Conservation (phyloP, 2,329 filamentous ascomycete genomes). For the Aspergillus latus region DNA sequence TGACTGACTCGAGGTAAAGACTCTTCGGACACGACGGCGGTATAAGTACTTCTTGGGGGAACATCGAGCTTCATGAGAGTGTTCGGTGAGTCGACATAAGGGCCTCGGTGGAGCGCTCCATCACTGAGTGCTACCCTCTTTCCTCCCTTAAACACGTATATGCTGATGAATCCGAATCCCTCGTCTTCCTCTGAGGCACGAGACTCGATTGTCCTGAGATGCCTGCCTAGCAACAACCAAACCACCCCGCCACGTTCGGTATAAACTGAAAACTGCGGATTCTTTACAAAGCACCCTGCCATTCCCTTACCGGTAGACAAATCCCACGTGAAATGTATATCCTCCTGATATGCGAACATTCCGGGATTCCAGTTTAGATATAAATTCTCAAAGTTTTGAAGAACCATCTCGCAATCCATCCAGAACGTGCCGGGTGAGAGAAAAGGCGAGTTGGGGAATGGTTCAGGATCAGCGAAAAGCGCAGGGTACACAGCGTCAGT, state of each 20-base stretch:
- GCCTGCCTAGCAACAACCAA: constrained; percentile 83
- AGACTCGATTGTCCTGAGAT: constrained; percentile 65
- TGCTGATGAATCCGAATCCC: constrained; percentile 77
- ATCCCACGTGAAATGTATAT: constrained; percentile 87
- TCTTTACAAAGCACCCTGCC: constrained; percentile 69
- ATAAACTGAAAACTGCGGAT: constrained; percentile 60
- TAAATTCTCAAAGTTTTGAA: constrained; percentile 90
- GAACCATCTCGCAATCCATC: constrained; percentile 84
- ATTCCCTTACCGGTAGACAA: constrained; percentile 55
- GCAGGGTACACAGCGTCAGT: constrained; percentile 56
- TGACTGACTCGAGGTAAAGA: constrained; percentile 71
- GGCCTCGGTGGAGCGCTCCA: constrained; percentile 68
- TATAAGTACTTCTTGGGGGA: constrained; percentile 52
- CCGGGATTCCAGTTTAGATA: constrained; percentile 97
- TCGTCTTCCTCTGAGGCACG: constrained; percentile 36
- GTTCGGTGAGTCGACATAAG: constrained; percentile 93
- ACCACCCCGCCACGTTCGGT: constrained; percentile 60
- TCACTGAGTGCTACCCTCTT: constrained; percentile 72
- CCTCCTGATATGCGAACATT: constrained; percentile 76
- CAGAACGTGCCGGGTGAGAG: constrained; percentile 76
- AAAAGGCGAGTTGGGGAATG: constrained; percentile 21
- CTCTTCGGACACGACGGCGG: constrained; percentile 74
- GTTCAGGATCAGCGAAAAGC: constrained; percentile 17
- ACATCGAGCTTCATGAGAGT: constrained; percentile 75
- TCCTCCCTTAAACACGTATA: constrained; percentile 75